Evolutionary conservation across 2,329 filamentous ascomycete species (phyloP), one percentile per base, ranked within the genome.

Genomic region (Fusarium austroafricanum): DNA sequence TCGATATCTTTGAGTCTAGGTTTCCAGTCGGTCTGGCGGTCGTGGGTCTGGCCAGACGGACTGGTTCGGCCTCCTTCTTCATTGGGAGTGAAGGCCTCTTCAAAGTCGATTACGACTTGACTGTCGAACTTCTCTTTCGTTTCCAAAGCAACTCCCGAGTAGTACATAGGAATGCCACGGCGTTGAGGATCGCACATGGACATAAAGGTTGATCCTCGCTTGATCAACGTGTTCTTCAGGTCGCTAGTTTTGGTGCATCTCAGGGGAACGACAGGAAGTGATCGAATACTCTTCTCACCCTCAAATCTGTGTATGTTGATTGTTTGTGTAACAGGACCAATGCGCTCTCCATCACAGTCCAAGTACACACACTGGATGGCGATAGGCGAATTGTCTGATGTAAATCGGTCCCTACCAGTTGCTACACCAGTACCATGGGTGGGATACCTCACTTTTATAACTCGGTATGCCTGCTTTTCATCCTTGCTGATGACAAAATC

Each of bases 181-280:
- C 20, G 38, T 1, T 53, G 38, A 3, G 39, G 18, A 2, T 44
- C 50, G 2, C 38, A 18, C 0, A 8, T 20, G 5, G 31, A 28
- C 2, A 45, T 23, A 1, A 53, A 53, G 6, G 5, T 12, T 1
- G 17, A 44, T 0, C 50, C 50, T 1, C 50, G 15, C 17, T 45
- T 18, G 10, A 53, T 17, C 11, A 53, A 18, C 2, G 5, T 23
- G 1, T 53, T 20, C 7, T 26, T 53, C 3, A 53, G 8, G 5
- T 2, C 18, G 4, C 2, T 14, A 1, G 1, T 20, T 2, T 6
- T 45, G 3, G 28, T 8, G 0, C 17, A 2, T 1, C 3, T 11
- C 9, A 52, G 3, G 5, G 50, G 50, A 1, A 33, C 10, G 2
- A 53, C 2, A 2, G 11, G 0, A 0, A 53, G 38, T 9, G 50